Evolutionary conservation across 176 grass and related monocot species (phyloP).

Genomic region (Ensete ventricosum): DNA sequence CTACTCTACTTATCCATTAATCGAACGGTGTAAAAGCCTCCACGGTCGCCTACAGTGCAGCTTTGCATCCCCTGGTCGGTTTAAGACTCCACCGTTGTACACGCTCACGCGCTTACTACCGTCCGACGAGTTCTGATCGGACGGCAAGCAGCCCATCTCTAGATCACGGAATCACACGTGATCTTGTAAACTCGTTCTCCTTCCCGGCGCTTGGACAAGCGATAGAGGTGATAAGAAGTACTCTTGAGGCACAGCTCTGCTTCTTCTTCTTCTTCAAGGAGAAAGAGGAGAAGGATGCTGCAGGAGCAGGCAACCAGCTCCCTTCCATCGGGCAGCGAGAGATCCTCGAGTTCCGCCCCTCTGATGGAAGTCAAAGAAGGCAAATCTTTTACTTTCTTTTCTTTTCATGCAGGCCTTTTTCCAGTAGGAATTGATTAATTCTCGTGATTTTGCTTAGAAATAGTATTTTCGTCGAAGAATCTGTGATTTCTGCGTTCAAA

Average conservation of each 20-base stretch:
- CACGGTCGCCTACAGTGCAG: constrained; percentile 35
- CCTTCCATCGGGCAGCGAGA: constrained; percentile 90
- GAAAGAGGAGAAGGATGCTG: constrained; percentile 34
- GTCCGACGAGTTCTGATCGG: constrained; percentile 35
- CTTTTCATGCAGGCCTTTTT: not conserved
- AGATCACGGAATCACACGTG: constrained; percentile 21
- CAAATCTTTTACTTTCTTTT: constrained; percentile 7
- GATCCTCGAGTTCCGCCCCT: constrained; percentile 81
- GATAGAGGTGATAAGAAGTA: not conserved
- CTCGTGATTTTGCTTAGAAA: not conserved
- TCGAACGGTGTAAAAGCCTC: not conserved
- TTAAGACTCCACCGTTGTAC: constrained; percentile 28
- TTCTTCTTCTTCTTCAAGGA: not conserved
- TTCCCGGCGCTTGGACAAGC: not conserved
- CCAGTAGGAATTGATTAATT: not conserved
- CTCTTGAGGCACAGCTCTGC: not conserved
- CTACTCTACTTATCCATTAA: not conserved
- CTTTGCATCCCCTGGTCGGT: constrained; percentile 41
- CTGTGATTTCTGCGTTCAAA: not conserved
- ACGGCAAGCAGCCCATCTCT: constrained; percentile 12
- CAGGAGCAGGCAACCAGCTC: constrained; percentile 71
- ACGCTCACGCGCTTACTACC: constrained; percentile 3
- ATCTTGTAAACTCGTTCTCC: not conserved
- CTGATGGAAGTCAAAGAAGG: constrained; percentile 80
- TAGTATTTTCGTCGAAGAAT: no score